Evolutionary conservation across 2,329 filamentous ascomycete genomes (phyloP).

Genomic region (Neocatenulostroma microsporum): DNA sequence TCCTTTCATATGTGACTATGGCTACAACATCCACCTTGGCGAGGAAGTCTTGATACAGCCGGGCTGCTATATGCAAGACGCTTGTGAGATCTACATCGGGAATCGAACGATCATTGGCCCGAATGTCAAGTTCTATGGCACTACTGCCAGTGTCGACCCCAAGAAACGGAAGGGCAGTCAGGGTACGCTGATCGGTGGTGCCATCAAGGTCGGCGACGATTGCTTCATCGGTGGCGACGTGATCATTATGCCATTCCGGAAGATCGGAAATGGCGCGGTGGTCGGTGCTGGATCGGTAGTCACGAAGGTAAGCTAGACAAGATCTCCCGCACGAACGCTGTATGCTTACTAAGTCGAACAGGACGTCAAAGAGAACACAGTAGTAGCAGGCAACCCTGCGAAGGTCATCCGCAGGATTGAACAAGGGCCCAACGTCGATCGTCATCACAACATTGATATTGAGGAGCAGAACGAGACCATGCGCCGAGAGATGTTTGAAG

Average conservation of each 20-base stretch:
- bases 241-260: conserved; percentile 51
- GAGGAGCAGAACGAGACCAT: conserved; percentile 20
- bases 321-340: too few species aligned
- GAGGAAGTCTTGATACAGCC: conserved; percentile 76
- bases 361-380: conserved; percentile 40
- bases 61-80: conserved; percentile 79
- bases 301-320: conserved; percentile 44
- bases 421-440: conserved; percentile 17
- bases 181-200: conserved; percentile 61
- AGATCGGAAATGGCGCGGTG: conserved; percentile 47
- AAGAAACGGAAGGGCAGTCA: conserved; percentile 65
- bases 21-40: conserved; percentile 86
- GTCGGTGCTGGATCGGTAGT: conserved; percentile 50
- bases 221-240: conserved; percentile 58
- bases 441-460: conserved; percentile 18
- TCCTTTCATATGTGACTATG: conserved; percentile 89
- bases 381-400: conserved; percentile 42
- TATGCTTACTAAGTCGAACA: too few species aligned
- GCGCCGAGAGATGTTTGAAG: conserved; percentile 8
- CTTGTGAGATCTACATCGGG: conserved; percentile 75
- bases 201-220: conserved; percentile 68
- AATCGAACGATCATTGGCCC: conserved; percentile 63
- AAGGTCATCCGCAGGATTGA: conserved; percentile 21
- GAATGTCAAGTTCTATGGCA: conserved; percentile 78
- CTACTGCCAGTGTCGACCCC: conserved; percentile 63